Percentiles rank a stretch among this genome's conserved stretches.
phyloP scores from a whole-genome alignment of 148 eudicot species.

The Spergularia marina region DNA sequence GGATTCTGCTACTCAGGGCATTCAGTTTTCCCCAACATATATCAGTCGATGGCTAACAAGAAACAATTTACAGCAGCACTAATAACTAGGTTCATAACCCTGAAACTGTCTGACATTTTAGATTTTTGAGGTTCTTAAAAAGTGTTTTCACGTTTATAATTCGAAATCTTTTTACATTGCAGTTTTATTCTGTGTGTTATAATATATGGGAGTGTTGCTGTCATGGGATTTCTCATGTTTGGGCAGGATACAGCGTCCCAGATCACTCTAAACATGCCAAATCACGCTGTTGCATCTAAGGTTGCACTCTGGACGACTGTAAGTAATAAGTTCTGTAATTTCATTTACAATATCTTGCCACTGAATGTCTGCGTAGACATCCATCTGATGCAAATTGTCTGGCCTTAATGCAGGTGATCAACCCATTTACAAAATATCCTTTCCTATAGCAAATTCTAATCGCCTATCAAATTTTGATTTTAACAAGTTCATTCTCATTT shows the following conservation, averaged over 20 bases:
- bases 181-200: conserved; percentile 69
- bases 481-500: background rate
- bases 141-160: background rate
- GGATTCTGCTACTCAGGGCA: conserved; percentile 92
- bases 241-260: conserved; percentile 71
- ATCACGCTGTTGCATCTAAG: conserved; percentile 47
- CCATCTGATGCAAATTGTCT: background rate
- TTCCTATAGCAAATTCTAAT: conserved; percentile 4
- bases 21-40: conserved; percentile 86
- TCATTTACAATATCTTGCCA: background rate
- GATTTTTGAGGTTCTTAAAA: background rate
- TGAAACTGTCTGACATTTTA: background rate
- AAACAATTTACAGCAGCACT: conserved; percentile 69
- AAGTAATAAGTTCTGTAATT: conserved; percentile 26
- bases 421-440: conserved; percentile 80
- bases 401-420: conserved; percentile 50
- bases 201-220: conserved; percentile 74
- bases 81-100: conserved; percentile 40
- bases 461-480: too few species aligned
- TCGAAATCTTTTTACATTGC: conserved; percentile 22
- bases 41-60: conserved; percentile 94
- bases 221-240: conserved; percentile 84
- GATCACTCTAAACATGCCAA: conserved; percentile 86
- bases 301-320: conserved; percentile 89
- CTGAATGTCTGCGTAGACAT: background rate